These are phyloP conservation scores for Pascua guehoae DNA, from an alignment of 1,284 basidiomycete species.

Conservation along the genomic window DNA sequence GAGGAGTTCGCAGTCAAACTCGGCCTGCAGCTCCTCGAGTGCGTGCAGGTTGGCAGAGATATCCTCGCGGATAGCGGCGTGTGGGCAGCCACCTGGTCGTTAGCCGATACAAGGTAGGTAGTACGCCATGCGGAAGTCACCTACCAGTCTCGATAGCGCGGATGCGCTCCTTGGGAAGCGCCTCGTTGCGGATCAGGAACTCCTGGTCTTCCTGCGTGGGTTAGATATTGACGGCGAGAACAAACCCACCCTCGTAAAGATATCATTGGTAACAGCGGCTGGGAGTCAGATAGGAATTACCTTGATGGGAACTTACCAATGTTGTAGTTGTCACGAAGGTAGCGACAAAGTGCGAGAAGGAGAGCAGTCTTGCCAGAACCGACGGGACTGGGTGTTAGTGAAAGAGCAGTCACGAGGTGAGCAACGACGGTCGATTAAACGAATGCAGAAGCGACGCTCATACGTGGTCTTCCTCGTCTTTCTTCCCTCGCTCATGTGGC, in stretches of 20 bases:
- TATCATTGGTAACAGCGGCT: conserved; percentile 95
- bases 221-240: too few relatives aligned
- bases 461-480: too few relatives aligned
- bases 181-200: conserved; percentile 88
- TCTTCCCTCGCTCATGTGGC: too few relatives aligned
- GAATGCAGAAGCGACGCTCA: too few relatives aligned
- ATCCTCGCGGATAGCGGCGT: conserved; percentile 94
- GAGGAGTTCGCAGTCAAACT: conserved; percentile 74
- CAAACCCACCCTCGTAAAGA: conserved; percentile 62
- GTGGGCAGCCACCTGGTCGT: conserved; percentile 73
- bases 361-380: conserved; percentile 97
- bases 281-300: conserved; percentile 7
- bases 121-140: neutral
- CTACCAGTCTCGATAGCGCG: conserved; percentile 84
- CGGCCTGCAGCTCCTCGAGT: conserved; percentile 90
- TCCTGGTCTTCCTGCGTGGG: conserved; percentile 85
- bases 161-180: conserved; percentile 78
- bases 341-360: conserved; percentile 84
- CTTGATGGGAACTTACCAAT: conserved; percentile 61
- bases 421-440: too few relatives aligned
- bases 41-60: conserved; percentile 96
- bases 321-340: conserved; percentile 77
- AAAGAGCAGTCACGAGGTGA: neutral
- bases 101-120: neutral
- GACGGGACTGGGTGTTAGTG: conserved; percentile 63